Evolutionary conservation across 805 yeast species (phyloP).

Genomic region (Zygoascus tannicola): DNA sequence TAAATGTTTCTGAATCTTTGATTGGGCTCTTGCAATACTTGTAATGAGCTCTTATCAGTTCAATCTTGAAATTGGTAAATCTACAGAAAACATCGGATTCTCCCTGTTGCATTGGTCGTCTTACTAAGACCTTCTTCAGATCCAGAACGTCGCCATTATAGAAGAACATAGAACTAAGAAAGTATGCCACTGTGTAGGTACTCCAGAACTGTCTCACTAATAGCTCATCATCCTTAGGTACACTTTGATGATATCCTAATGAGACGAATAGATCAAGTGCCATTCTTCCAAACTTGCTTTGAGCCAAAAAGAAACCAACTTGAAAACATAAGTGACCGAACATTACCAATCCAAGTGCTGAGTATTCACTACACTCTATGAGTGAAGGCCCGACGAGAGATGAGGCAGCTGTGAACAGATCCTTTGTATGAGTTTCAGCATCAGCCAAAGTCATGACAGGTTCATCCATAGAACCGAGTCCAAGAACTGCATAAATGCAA

Average conservation of each 20-base stretch:
- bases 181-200: slow-evolving; percentile 1
- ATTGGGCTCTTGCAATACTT: not conserved
- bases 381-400: slow-evolving; percentile 5
- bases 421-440: not conserved
- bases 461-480: slow-evolving; percentile 1
- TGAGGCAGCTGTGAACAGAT: slow-evolving; percentile 5
- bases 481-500: slow-evolving; percentile 3
- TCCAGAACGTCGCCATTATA: not conserved
- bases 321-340: slow-evolving; percentile 5
- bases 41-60: not conserved
- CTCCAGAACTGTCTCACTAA: not conserved
- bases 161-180: not conserved
- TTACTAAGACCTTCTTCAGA: not conserved
- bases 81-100: not conserved
- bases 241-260: slow-evolving; percentile 1
- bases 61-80: not conserved
- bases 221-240: not conserved
- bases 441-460: not conserved
- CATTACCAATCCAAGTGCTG: not conserved
- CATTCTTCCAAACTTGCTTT: not conserved
- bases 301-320: slow-evolving; percentile 2
- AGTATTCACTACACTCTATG: slow-evolving; percentile 1
- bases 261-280: slow-evolving; percentile 3
- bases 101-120: not conserved
- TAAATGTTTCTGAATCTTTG: not conserved